A percentile compares a stretch with the other conserved stretches of the same genome.
These are phyloP conservation scores for Lactarius trivialis DNA, from an alignment of 768 basidiomycete species.

Conservation along the genomic window DNA sequence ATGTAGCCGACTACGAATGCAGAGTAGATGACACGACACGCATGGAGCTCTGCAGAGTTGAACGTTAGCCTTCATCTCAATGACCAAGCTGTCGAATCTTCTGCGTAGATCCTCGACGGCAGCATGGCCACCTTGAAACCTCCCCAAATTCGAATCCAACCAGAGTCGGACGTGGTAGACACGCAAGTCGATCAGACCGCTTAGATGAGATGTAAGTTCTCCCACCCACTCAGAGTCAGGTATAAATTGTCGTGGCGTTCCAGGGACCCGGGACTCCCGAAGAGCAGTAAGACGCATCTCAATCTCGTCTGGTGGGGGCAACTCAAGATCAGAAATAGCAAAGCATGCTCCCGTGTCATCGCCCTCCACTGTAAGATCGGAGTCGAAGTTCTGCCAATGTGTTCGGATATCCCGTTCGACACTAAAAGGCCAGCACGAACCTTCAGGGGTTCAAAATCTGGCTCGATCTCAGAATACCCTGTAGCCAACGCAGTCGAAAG, in stretches of 20 bases:
- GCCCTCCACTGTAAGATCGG: conserved; percentile 35
- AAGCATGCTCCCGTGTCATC: conserved; percentile 35
- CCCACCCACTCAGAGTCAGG: conserved; percentile 39
- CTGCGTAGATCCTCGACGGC: conserved; percentile 42
- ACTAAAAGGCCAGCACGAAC: conserved; percentile 26
- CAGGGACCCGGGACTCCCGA: conserved; percentile 29
- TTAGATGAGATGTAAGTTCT: conserved; percentile 35
- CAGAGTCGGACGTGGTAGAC: conserved; percentile 44
- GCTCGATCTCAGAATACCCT: conserved; percentile 41
- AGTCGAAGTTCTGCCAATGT: conserved; percentile 43
- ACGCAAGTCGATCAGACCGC: conserved; percentile 36
- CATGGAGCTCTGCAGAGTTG: conserved; percentile 48
- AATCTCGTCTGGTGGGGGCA: conserved; percentile 21
- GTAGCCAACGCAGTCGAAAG: conserved; percentile 43
- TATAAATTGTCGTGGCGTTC: conserved; percentile 29
- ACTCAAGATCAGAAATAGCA: conserved; percentile 25
- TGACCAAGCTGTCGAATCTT: conserved; percentile 36
- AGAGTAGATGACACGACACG: conserved; percentile 40
- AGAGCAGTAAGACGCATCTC: conserved; percentile 27
- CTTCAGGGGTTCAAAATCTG: conserved; percentile 44
- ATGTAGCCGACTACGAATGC: conserved; percentile 43
- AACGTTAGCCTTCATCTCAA: conserved; percentile 41
- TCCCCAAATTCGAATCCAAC: conserved; percentile 43
- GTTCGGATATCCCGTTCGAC: not conserved
- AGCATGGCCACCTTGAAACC: conserved; percentile 40